A percentile compares a stretch with the other conserved stretches of the same genome.
phyloP scores from a whole-genome alignment of 257 asterid species.

The Perilla frutescens region DNA sequence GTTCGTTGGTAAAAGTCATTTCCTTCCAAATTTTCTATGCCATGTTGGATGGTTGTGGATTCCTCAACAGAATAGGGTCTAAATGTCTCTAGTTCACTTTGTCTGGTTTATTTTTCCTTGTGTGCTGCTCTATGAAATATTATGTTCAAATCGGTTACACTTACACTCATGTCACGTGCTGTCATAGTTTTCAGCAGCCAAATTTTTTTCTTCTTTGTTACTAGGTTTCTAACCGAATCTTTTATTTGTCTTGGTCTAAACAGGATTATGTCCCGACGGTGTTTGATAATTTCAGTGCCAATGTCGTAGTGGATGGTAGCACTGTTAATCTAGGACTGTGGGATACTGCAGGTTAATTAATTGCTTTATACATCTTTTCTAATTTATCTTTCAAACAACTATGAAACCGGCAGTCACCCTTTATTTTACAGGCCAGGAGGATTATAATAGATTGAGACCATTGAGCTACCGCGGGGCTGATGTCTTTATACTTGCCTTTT shows the following conservation, averaged over 20 bases:
- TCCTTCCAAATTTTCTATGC: neutral
- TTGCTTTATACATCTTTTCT: neutral
- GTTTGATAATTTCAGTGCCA: constrained; percentile 82
- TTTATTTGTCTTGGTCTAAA: constrained; percentile 10
- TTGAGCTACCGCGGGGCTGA: constrained; percentile 90
- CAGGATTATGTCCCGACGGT: constrained; percentile 91
- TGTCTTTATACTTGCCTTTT: constrained; percentile 80
- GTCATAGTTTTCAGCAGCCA: neutral
- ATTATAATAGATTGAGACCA: constrained; percentile 76
- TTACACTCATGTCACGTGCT: constrained; percentile 16
- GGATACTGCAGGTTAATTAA: constrained; percentile 77
- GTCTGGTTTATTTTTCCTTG: neutral
- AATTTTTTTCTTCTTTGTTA: constrained; percentile 8
- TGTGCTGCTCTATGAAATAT: neutral
- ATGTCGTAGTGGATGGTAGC: constrained; percentile 80
- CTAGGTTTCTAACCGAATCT: neutral
- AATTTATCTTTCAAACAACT: constrained; percentile 22
- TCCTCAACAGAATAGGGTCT: neutral
- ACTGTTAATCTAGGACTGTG: constrained; percentile 74
- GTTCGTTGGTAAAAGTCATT: neutral
- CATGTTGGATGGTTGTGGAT: neutral
- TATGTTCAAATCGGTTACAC: neutral
- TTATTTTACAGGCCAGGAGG: constrained; percentile 69
- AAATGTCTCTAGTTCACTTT: neutral
- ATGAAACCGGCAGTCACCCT: neutral